Percentiles rank a stretch among this genome's conserved stretches.
Conservation (phyloP, 768 basidiomycete genomes). For the Pilatotrama ljubarskyi region DNA sequence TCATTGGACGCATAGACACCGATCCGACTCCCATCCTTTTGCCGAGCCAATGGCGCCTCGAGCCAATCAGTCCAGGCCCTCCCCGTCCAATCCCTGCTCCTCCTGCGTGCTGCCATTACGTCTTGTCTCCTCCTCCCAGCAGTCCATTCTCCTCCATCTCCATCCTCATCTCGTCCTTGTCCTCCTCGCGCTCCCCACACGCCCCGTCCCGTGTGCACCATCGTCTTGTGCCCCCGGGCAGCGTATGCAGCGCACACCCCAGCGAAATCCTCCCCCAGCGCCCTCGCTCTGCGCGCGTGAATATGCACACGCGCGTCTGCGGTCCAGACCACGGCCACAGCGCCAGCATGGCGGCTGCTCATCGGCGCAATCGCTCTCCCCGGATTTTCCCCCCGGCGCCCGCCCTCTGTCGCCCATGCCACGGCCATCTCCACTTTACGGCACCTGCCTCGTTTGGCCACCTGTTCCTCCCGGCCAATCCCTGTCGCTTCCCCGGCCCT, state of each 20-base stretch:
- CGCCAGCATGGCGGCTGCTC: conserved; percentile 5
- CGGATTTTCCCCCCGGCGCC: conserved; percentile 21
- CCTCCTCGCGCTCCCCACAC: not conserved
- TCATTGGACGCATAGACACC: conserved; percentile 24
- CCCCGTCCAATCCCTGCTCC: conserved; percentile 11
- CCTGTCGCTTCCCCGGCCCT: conserved; percentile 7
- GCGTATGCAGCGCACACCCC: too few relatives aligned
- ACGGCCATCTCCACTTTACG: conserved; percentile 16
- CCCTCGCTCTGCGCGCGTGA: not conserved
- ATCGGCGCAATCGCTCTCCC: conserved; percentile 17
- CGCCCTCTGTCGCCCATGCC: conserved; percentile 7
- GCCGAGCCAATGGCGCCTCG: conserved; percentile 20
- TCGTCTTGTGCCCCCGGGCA: too few relatives aligned
- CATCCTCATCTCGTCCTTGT: not conserved
- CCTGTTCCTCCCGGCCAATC: not conserved
- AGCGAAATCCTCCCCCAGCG: not conserved
- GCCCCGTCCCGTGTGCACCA: not conserved
- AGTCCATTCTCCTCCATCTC: not conserved
- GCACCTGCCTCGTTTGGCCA: conserved; percentile 12
- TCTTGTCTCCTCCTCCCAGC: conserved; percentile 1
- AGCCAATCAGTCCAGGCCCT: conserved; percentile 18
- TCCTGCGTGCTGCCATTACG: conserved; percentile 11
- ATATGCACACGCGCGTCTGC: not conserved
- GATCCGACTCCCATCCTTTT: conserved; percentile 21
- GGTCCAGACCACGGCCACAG: conserved; percentile 1